Conservation (phyloP, 331 rosid species). For the Quercus phellos region DNA sequence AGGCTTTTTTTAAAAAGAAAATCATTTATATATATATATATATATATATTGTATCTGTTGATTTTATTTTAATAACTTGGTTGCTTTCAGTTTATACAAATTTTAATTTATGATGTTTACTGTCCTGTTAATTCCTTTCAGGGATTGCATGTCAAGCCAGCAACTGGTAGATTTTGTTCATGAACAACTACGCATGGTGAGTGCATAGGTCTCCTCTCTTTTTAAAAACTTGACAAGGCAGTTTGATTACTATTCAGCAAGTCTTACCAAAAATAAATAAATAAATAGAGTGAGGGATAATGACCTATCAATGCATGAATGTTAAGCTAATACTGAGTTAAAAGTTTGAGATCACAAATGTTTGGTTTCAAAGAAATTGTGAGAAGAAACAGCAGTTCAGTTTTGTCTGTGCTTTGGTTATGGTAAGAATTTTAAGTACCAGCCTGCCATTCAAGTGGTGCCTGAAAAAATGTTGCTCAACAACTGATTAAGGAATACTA, state of each 20-base stretch:
- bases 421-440: neutral
- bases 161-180: constrained; percentile 77
- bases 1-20: no score
- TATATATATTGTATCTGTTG: neutral
- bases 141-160: constrained; percentile 99
- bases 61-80: neutral
- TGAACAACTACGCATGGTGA: constrained; percentile 57
- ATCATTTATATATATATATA: no score
- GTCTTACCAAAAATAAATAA: no score
- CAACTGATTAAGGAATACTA: no score
- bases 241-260: neutral
- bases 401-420: neutral
- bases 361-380: neutral
- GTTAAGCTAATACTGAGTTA: neutral
- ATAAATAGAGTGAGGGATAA: no score
- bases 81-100: neutral
- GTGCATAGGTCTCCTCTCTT: constrained; percentile 16
- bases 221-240: constrained; percentile 3
- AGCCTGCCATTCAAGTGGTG: no score
- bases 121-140: constrained; percentile 36
- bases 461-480: no score
- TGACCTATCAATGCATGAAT: neutral
- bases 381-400: neutral
- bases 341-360: neutral
- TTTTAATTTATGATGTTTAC: constrained; percentile 1